phyloP scores from a whole-genome alignment of 1,284 basidiomycete genomes.

The Takashimella koratensis region DNA sequence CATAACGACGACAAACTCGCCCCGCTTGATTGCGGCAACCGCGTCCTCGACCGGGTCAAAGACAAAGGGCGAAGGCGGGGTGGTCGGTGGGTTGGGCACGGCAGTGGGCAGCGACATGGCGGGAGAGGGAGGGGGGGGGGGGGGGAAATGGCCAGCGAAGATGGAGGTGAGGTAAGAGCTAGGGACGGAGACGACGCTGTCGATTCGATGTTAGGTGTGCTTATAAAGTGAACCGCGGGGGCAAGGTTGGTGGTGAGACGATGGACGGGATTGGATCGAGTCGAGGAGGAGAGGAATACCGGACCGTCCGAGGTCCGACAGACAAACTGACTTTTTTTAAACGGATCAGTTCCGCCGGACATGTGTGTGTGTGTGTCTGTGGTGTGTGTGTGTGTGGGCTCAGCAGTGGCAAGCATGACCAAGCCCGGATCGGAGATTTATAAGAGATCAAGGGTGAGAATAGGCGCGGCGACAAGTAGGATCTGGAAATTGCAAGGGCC shows the following conservation, averaged over 20 bases:
- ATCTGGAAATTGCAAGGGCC: too few species aligned
- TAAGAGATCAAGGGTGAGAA: too few species aligned
- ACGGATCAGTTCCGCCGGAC: neutral
- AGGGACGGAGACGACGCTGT: neutral
- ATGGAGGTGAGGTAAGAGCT: neutral
- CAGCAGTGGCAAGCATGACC: too few species aligned
- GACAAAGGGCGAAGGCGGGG: slow-evolving; percentile 38
- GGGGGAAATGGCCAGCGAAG: neutral
- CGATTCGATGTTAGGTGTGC: too few species aligned
- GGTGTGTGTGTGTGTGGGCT: too few species aligned
- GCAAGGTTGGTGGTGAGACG: too few species aligned
- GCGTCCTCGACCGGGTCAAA: slow-evolving; percentile 77
- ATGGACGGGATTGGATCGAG: neutral
- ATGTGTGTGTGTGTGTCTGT: too few species aligned
- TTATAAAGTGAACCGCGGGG: too few species aligned
- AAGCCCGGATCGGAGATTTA: too few species aligned
- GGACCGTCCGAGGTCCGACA: neutral
- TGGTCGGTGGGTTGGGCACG: slow-evolving; percentile 21
- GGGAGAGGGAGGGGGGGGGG: neutral
- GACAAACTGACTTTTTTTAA: neutral
- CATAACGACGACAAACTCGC: slow-evolving; percentile 92
- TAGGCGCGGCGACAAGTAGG: too few species aligned
- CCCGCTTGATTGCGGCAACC: slow-evolving; percentile 68
- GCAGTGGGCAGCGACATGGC: slow-evolving; percentile 38
- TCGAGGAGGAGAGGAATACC: neutral